phyloP scores from a whole-genome alignment of 352 stramenopile species.

The Phytophthora cactorum region DNA sequence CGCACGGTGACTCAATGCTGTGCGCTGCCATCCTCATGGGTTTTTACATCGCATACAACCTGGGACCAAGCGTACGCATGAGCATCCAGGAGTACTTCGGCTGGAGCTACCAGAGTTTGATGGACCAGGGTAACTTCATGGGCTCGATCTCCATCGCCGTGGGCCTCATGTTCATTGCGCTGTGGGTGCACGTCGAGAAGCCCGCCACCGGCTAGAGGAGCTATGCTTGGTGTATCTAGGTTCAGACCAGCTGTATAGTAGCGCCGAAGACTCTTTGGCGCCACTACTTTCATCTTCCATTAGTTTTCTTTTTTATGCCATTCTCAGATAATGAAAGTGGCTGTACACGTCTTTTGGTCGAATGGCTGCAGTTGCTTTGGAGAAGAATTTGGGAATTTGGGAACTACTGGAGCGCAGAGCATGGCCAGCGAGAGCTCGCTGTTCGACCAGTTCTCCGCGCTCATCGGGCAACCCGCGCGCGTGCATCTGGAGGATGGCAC shows the following conservation, averaged over 20 bases:
- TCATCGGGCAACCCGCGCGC: conserved; percentile 46
- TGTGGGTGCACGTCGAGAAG: conserved; percentile 87
- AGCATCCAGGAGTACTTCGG: conserved; percentile 90
- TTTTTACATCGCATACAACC: conserved; percentile 77
- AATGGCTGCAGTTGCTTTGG: background rate
- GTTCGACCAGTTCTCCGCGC: conserved; percentile 33
- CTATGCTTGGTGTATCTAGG: conserved; percentile 23
- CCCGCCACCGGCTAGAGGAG: conserved; percentile 38
- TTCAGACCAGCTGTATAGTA: conserved; percentile 22
- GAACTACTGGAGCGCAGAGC: conserved; percentile 23
- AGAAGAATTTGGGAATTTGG: background rate
- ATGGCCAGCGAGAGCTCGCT: conserved; percentile 30
- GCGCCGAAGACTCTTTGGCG: conserved; percentile 7
- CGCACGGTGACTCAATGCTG: conserved; percentile 79
- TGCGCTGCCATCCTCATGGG: conserved; percentile 75
- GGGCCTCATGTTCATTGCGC: conserved; percentile 82
- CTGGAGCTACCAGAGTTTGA: conserved; percentile 89
- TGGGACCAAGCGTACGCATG: conserved; percentile 84
- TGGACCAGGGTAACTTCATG: conserved; percentile 90
- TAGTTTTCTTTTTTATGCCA: conserved; percentile 43
- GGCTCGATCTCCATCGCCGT: conserved; percentile 81
- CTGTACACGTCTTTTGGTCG: conserved; percentile 22
- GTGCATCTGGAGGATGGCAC: conserved; percentile 49
- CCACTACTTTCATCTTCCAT: conserved; percentile 37
- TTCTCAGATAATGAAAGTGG: conserved; percentile 31